A percentile compares a stretch with the other conserved stretches of the same genome.
phyloP scores from a whole-genome alignment of 164 flowering plant genomes.

The Amborella trichopoda region DNA sequence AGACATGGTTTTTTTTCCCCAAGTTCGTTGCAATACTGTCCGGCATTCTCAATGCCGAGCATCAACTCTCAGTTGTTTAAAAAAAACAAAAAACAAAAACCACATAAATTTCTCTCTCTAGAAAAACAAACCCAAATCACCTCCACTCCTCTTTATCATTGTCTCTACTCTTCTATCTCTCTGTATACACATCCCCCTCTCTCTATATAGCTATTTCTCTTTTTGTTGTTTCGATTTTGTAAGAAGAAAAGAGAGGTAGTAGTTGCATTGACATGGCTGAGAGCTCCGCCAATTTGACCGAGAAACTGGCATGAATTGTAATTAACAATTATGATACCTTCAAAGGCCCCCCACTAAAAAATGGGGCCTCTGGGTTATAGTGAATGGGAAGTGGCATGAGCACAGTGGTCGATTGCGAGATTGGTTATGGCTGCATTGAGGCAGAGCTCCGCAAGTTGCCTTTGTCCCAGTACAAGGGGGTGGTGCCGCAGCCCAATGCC shows the following conservation, averaged over 20 bases:
- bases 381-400: slow-evolving; percentile 68
- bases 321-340: slow-evolving; percentile 9
- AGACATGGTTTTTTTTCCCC: too few relatives aligned
- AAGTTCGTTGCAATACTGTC: too few relatives aligned
- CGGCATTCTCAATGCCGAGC: too few relatives aligned
- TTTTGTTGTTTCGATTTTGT: not conserved
- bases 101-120: too few relatives aligned
- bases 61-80: too few relatives aligned
- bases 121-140: too few relatives aligned
- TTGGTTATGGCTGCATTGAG: slow-evolving; percentile 47
- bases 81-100: too few relatives aligned
- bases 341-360: slow-evolving; percentile 5
- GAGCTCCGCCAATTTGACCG: slow-evolving; percentile 24
- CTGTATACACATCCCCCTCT: not conserved
- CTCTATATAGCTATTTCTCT: not conserved
- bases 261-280: slow-evolving; percentile 45
- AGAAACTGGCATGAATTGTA: not conserved
- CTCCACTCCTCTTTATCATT: slow-evolving; percentile 6
- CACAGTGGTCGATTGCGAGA: slow-evolving; percentile 44
- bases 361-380: slow-evolving; percentile 23
- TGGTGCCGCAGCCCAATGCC: slow-evolving; percentile 95
- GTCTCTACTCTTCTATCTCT: not conserved
- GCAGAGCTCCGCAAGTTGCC: slow-evolving; percentile 54
- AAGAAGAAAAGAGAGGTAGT: slow-evolving; percentile 17
- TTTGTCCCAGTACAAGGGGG: slow-evolving; percentile 82